Evolutionary conservation across 208 protist species (phyloP).

Genomic region (Leptomonas seymouri): DNA sequence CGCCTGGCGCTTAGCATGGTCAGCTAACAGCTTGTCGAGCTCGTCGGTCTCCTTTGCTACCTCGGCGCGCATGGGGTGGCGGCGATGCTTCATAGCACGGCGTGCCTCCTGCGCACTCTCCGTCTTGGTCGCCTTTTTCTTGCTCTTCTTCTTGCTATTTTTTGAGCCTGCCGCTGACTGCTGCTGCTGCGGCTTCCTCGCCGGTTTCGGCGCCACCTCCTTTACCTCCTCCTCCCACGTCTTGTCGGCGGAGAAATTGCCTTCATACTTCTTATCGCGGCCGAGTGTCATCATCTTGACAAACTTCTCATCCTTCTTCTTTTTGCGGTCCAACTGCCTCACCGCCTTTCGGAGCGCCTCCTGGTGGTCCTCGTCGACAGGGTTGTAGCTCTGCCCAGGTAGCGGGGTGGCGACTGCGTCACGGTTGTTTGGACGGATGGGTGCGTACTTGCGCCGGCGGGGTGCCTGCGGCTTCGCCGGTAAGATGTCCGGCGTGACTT

Average conservation of each 20-base stretch:
- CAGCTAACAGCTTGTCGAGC: conserved; percentile 55
- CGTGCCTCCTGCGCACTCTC: conserved; percentile 38
- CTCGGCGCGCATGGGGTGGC: conserved; percentile 71
- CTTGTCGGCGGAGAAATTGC: conserved; percentile 73
- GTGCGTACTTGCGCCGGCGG: conserved; percentile 77
- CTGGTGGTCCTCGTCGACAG: conserved; percentile 77
- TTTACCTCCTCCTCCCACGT: conserved; percentile 84
- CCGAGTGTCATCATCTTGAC: conserved; percentile 70
- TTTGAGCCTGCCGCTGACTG: conserved; percentile 4
- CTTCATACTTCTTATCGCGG: conserved; percentile 42
- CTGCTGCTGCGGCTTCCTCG: conserved; percentile 27
- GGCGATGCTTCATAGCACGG: conserved; percentile 61
- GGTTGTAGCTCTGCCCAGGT: conserved; percentile 89
- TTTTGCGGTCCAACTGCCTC: conserved; percentile 62
- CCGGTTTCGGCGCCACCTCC: conserved; percentile 22
- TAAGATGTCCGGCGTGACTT: conserved; percentile 61
- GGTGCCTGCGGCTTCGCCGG: conserved; percentile 59
- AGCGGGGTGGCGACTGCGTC: conserved; percentile 72
- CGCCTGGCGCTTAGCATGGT: conserved; percentile 39
- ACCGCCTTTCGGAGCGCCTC: conserved; percentile 62
- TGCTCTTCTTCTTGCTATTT: conserved; percentile 25
- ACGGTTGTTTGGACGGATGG: conserved; percentile 80
- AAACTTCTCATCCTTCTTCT: conserved; percentile 72
- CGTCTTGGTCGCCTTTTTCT: conserved; percentile 39
- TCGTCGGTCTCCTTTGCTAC: conserved; percentile 53